phyloP scores from a whole-genome alignment of 768 basidiomycete species.

The Kwoniella heveanensis region DNA sequence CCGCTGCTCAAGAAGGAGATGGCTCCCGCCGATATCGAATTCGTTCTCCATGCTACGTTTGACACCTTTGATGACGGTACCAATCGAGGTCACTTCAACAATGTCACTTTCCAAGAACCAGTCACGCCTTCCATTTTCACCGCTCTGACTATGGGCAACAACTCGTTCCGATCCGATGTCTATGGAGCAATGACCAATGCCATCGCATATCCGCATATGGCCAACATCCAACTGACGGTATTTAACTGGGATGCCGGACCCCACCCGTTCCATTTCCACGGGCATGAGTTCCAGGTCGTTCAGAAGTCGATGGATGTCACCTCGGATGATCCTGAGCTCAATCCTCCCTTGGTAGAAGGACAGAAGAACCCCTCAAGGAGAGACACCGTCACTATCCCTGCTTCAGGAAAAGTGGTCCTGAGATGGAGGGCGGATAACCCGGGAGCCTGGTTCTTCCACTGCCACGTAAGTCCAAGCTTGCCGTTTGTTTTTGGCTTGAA shows the following conservation, averaged over 20 bases:
- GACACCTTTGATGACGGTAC: conserved; percentile 65
- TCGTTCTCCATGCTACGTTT: conserved; percentile 74
- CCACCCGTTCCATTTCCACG: conserved; percentile 77
- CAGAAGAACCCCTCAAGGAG: conserved; percentile 85
- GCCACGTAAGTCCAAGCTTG: conserved; percentile 63
- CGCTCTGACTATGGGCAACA: conserved; percentile 69
- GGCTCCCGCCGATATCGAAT: conserved; percentile 62
- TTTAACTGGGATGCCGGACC: conserved; percentile 56
- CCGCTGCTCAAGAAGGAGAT: conserved; percentile 63
- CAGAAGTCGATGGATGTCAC: conserved; percentile 70
- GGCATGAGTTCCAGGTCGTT: conserved; percentile 79
- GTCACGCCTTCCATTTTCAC: conserved; percentile 77
- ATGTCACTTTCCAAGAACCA: conserved; percentile 57
- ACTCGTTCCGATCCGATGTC: conserved; percentile 62
- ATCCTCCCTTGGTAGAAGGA: conserved; percentile 76
- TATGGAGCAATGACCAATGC: conserved; percentile 76
- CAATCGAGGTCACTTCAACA: conserved; percentile 60
- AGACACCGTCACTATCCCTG: conserved; percentile 80
- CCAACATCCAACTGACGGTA: conserved; percentile 73
- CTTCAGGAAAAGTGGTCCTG: conserved; percentile 69
- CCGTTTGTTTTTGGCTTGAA: too few species aligned
- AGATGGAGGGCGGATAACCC: conserved; percentile 88
- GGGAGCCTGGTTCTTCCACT: conserved; percentile 67
- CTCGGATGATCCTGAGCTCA: conserved; percentile 68
- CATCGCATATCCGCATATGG: conserved; percentile 69